Evolutionary conservation across 495 filamentous ascomycete genomes (phyloP).

Genomic region (Astrothelium macrocarpum): DNA sequence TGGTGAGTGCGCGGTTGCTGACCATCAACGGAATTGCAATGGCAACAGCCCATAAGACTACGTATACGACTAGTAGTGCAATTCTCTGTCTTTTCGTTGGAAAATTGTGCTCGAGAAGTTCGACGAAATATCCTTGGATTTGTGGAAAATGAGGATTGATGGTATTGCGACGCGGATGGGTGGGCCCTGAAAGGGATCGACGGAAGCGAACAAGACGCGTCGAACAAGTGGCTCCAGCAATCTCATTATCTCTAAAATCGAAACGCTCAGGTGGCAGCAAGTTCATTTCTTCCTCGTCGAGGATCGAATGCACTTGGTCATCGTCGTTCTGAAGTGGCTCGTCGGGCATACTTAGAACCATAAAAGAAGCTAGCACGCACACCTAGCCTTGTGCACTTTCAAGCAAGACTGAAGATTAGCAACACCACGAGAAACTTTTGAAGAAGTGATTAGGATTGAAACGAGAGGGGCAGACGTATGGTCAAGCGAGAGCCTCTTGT

Average conservation of each 20-base stretch:
- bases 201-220: not conserved
- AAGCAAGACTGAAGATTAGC: not conserved
- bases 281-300: not conserved
- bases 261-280: not conserved
- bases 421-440: not conserved
- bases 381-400: not conserved
- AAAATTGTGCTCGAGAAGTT: not conserved
- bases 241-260: not conserved
- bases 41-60: not conserved
- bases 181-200: not conserved
- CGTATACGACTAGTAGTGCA: not conserved
- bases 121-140: not conserved
- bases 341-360: not conserved
- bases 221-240: not conserved
- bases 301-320: not conserved
- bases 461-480: too few relatives aligned
- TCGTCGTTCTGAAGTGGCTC: not conserved
- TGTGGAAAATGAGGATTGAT: not conserved
- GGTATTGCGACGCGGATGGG: not conserved
- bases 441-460: too few relatives aligned
- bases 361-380: not conserved
- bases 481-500: too few relatives aligned
- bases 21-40: not conserved
- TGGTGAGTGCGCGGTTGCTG: not conserved
- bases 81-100: not conserved